Evolutionary conservation across 1,139 yeast genomes (phyloP).

Genomic region (Taphrina communis): DNA sequence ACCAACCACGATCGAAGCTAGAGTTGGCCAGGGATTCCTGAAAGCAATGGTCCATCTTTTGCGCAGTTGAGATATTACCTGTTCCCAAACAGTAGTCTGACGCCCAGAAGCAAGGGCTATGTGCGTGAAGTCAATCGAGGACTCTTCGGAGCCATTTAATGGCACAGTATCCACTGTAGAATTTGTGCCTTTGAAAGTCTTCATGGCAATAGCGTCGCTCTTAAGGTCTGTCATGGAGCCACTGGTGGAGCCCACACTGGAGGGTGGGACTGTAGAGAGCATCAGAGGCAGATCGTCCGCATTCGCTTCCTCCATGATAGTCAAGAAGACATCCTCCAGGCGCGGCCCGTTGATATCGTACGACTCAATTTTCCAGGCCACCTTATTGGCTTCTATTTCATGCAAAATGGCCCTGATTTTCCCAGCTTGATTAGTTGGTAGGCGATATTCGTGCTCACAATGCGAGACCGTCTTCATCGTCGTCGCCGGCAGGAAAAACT

Average conservation of each 20-base stretch:
- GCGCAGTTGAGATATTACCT: conserved; percentile 48
- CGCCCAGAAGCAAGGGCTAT: conserved; percentile 25
- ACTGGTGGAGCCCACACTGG: background rate
- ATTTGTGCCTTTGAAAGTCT: conserved; percentile 17
- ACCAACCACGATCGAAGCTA: conserved; percentile 45
- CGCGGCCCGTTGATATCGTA: conserved; percentile 52
- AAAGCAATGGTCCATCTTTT: conserved; percentile 50
- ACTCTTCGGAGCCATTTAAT: background rate
- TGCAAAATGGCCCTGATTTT: conserved; percentile 11
- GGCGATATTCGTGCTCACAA: conserved; percentile 11
- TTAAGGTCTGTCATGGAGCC: conserved; percentile 6
- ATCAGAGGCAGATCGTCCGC: conserved; percentile 7
- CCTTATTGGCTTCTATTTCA: conserved; percentile 16
- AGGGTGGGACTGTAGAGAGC: conserved; percentile 5
- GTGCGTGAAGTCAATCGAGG: conserved; percentile 31
- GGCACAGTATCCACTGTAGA: background rate
- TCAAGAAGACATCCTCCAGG: conserved; percentile 52
- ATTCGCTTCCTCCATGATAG: conserved; percentile 49
- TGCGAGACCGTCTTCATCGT: conserved; percentile 10
- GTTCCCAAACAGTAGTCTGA: conserved; percentile 33
- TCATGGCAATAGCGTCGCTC: background rate
- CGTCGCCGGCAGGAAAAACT: background rate
- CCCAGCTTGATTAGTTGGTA: conserved; percentile 7
- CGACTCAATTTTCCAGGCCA: conserved; percentile 11
- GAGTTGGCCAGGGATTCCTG: conserved; percentile 50